Base-by-base conservation (phyloP, 2,329 filamentous ascomycete species). In the Aspergillus melleus region DNA sequence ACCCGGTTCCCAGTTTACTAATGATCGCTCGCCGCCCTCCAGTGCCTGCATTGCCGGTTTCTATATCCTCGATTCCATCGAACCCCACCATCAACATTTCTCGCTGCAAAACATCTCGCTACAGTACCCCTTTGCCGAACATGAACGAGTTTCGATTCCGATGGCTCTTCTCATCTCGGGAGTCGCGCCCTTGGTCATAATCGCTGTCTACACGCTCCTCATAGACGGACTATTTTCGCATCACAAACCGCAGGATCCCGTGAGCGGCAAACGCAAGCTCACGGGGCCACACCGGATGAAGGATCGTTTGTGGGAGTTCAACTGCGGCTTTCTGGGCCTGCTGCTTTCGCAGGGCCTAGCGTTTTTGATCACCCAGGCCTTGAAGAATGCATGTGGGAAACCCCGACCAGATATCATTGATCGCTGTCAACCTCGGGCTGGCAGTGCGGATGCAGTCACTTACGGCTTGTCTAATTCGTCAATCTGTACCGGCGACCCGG, bases 241-340 rank as follows among this genome's bases (percentile, higher is more conserved):
- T 54, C 65, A 75, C 59, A 78, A 78, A 57, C 69, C 74, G 5
- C 72, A 72, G 39, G 64, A 74, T 24, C 57, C 71, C 16, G 62
- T 60, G n/a, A 70, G 71, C 10, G 72, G 75, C 53, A 74, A 77
- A 62, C 73, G 74, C 52, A 76, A 73, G 53, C 54, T 79, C 42
- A 76, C 75, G 55, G 75, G 79, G 0, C 81, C 77, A 55, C 84
- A 85, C 66, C 76, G 80, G 44, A 79, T 83, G 65, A 82, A 83
- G 66, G 83, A 86, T 64, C 77, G 84, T 20, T 68, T 86, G n/a
- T 87, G 84, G 84, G 84, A 87, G 70, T 74, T 86, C 66, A 87
- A 87, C 66, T 86, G 84, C 65, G 84, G 84, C 2, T 79, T 86
- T 11, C 69, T 87, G 26, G 84, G 84, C n/a, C 71, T 87, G 58